Evolutionary conservation across 805 yeast genomes (phyloP), one percentile per base, ranked within the genome.

Genomic region (Kodamaea hsintzibuensis): DNA sequence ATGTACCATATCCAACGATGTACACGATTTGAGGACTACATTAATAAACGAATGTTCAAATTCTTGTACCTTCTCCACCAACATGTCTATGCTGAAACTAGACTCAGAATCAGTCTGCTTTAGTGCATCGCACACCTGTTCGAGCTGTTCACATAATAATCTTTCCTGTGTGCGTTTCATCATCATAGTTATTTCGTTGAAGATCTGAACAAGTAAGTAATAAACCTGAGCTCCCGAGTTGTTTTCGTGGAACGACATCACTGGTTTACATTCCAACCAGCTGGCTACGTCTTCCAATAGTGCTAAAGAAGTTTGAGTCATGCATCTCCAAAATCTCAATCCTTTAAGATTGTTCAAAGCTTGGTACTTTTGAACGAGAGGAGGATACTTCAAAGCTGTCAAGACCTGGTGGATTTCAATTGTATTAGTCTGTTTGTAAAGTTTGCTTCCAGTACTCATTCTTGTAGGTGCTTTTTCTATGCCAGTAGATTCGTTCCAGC

Each of bases 31-130:
- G 43, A 47, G 50, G 18, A 47, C 43, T 16, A 16, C 22, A 13
- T 47, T 33, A n/a, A 35, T 17, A 16, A 30, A 39, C 49, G n/a
- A n/a, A 14, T 25, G 39, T 22, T 45, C 30, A 49, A 14, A 40
- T 58, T 57, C 63, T 65, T 62, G 56, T 55, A 64, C 45, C 56
- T 51, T 40, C 70, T 55, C 70, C 70, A 67, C n/a, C 39, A 45
- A 45, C 22, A 40, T 17, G 19, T 40, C 44, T 2, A 19, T 19
- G 5, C 25, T 17, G 22, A 40, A 40, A 22, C 44, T 19, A 3
- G 44, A 40, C 18, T 14, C n/a, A 8, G 19, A 17, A 12, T 40
- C 22, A 16, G 44, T 17, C 10, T 6, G 19, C 13, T 25, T 14
- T 7, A 40, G 6, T 17, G 18, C 25, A 7, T 40, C 22, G 4